These are phyloP conservation scores for Blastocladiella emersonii DNA, from an alignment of 371 early-diverging fungal species.

Conservation along the genomic window DNA sequence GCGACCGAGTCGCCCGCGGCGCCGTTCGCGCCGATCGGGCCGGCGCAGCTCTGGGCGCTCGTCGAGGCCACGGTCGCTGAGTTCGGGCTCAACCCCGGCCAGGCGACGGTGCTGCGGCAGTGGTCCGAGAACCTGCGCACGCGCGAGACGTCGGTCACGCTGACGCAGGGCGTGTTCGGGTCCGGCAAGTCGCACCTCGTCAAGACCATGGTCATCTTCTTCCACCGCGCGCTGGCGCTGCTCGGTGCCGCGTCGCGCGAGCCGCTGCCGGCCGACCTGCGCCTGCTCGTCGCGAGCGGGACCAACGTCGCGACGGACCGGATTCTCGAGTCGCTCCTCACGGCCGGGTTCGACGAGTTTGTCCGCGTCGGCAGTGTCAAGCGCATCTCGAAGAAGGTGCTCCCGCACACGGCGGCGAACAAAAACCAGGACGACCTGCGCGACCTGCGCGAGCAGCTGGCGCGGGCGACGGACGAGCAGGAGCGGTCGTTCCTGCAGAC, in stretches of 20 bases:
- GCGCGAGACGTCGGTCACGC: conserved; percentile 20
- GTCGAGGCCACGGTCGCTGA: conserved; percentile 10
- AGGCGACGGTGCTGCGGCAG: conserved; percentile 36
- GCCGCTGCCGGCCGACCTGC: conserved; percentile 22
- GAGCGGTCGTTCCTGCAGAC: conserved; percentile 19
- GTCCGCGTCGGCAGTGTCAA: conserved; percentile 74
- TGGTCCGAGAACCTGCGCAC: conserved; percentile 23
- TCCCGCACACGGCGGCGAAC: conserved; percentile 51
- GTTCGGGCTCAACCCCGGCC: conserved; percentile 48
- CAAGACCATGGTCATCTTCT: conserved; percentile 56
- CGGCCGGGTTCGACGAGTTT: conserved; percentile 59
- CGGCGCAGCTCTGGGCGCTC: conserved; percentile 11
- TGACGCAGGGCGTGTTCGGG: conserved; percentile 58
- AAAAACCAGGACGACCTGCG: conserved; percentile 22
- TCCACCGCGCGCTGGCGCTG: conserved; percentile 32
- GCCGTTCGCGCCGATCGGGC: conserved; percentile 7
- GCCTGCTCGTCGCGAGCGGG: conserved; percentile 42
- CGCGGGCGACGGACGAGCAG: conserved; percentile 44
- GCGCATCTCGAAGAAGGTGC: conserved; percentile 52
- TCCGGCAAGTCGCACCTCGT: conserved; percentile 48
- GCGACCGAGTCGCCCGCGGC: conserved; percentile 9
- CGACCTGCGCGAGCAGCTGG: conserved; percentile 54
- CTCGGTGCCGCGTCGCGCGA: background rate
- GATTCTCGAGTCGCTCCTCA: conserved; percentile 50
- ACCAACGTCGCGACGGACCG: conserved; percentile 86